Conservation (phyloP, 129 eudicot species). For the Lonicera japonica region DNA sequence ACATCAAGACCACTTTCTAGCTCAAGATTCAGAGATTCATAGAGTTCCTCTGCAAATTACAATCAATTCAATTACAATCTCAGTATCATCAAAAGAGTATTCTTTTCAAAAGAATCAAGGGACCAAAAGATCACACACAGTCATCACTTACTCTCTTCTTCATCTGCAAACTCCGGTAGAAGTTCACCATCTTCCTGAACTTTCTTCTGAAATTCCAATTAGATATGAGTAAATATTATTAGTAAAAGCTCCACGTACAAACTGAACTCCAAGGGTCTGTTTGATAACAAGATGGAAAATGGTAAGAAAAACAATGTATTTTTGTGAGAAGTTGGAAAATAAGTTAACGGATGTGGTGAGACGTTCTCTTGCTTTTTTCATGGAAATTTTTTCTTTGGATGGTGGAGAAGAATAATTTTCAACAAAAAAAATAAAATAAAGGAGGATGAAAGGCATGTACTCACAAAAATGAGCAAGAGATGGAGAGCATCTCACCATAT, state of each 20-base stretch:
- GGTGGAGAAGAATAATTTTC: too few species aligned
- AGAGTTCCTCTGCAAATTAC: slow-evolving; percentile 73
- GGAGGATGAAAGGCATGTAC: too few species aligned
- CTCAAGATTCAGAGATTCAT: slow-evolving; percentile 74
- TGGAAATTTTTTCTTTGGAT: too few species aligned
- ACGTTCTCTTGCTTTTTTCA: too few species aligned
- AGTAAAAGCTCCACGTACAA: not conserved
- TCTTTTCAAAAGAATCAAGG: not conserved
- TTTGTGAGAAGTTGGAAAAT: too few species aligned
- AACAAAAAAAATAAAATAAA: too few species aligned
- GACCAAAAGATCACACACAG: not conserved
- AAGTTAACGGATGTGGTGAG: too few species aligned
- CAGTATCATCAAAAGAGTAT: not conserved
- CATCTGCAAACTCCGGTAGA: slow-evolving; percentile 92
- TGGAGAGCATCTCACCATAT: too few species aligned
- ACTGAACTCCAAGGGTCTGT: too few species aligned
- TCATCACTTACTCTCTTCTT: slow-evolving; percentile 62
- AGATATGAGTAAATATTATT: not conserved
- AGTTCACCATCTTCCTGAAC: slow-evolving; percentile 78
- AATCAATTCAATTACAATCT: slow-evolving; percentile 16
- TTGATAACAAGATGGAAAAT: too few species aligned
- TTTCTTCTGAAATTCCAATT: slow-evolving; percentile 47
- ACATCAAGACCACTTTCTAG: slow-evolving; percentile 76
- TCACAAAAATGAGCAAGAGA: too few species aligned
- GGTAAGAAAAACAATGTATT: too few species aligned